Evolutionary conservation across 148 eudicot genomes (phyloP), one percentile per base, ranked within the genome.

Genomic region (Rhododendron simsii): DNA sequence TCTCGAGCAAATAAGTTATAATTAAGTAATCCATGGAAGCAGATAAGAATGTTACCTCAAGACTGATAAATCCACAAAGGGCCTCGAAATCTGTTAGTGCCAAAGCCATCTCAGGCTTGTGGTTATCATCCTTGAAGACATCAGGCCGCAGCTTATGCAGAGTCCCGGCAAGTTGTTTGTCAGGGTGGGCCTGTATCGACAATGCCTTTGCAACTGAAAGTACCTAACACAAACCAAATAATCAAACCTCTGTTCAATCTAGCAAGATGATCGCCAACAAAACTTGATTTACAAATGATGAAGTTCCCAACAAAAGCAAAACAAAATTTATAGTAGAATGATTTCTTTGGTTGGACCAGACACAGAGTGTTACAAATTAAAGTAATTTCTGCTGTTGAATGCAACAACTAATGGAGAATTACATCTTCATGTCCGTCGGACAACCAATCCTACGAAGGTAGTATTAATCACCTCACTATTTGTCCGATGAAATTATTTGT

Each of bases 81-180:
- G 96, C 96, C 91, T 96, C 95, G 59, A 96, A 95, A 67, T 94
- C 91, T 7, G 99, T 95, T 44, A 96, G 47, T 37, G 99, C 99
- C 90, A 96, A 87, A 85, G 95, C 96, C 99, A 96, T 96, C 88
- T 96, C 99, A 65, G 98, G 99, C 91, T 96, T 96, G 91, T 96
- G 99, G 88, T 95, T 96, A 14, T 48, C 96, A 89, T 95, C 96
- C 85, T 91, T 95, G 88, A 93, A 96, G 20, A 87, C 90, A 78
- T 88, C 86, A 7, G 99, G 98, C 80, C 89, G 91, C 47, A 82
- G 53, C 69, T 89, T 91, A 82, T 96, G 99, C 89, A 96, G 89
- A 51, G 85, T 18, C 85, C 51, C 86, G 3, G 99, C 98, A 86
- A 95, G 81, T 85, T 91, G 89, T 88, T 94, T 95, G 87, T 95